phyloP scores from a whole-genome alignment of 2,329 filamentous ascomycete genomes.

The Trichoderma lentiforme region DNA sequence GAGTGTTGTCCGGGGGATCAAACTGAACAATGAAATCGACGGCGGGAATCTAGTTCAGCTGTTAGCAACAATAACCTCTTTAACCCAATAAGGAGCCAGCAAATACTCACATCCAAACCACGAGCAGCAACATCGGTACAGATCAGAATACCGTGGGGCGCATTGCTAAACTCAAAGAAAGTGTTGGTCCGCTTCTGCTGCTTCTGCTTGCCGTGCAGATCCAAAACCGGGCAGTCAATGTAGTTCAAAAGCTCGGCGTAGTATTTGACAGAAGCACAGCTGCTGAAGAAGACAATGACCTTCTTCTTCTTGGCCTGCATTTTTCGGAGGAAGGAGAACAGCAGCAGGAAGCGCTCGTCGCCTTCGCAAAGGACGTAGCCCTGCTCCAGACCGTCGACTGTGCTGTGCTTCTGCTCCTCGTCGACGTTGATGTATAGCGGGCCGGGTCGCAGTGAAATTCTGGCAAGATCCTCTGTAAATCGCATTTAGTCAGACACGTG shows the following conservation, averaged over 20 bases:
- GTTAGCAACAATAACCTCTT: neutral
- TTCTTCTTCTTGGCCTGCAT: slow-evolving; percentile 81
- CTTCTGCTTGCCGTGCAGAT: slow-evolving; percentile 93
- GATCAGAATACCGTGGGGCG: slow-evolving; percentile 81
- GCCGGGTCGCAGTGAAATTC: slow-evolving; percentile 86
- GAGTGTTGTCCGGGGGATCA: slow-evolving; percentile 86
- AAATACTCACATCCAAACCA: slow-evolving; percentile 71
- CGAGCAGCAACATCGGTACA: slow-evolving; percentile 95
- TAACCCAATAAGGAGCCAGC: neutral
- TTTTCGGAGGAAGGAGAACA: slow-evolving; percentile 91
- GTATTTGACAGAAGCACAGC: slow-evolving; percentile 92
- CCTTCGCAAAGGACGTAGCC: slow-evolving; percentile 93
- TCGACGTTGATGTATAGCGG: slow-evolving; percentile 98
- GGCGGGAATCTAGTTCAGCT: slow-evolving; percentile 64
- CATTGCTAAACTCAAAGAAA: slow-evolving; percentile 87
- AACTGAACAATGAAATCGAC: slow-evolving; percentile 98
- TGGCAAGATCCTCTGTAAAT: slow-evolving; percentile 73
- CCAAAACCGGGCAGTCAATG: slow-evolving; percentile 86
- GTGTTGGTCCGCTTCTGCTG: slow-evolving; percentile 98
- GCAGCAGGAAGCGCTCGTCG: slow-evolving; percentile 86
- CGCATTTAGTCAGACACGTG: neutral
- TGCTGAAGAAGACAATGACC: slow-evolving; percentile 94
- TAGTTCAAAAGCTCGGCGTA: slow-evolving; percentile 95
- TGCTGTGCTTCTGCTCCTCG: slow-evolving; percentile 81
- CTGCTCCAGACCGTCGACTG: slow-evolving; percentile 90